Evolutionary conservation across 2,329 filamentous ascomycete genomes (phyloP).

Genomic region (Fusarium circinatum): DNA sequence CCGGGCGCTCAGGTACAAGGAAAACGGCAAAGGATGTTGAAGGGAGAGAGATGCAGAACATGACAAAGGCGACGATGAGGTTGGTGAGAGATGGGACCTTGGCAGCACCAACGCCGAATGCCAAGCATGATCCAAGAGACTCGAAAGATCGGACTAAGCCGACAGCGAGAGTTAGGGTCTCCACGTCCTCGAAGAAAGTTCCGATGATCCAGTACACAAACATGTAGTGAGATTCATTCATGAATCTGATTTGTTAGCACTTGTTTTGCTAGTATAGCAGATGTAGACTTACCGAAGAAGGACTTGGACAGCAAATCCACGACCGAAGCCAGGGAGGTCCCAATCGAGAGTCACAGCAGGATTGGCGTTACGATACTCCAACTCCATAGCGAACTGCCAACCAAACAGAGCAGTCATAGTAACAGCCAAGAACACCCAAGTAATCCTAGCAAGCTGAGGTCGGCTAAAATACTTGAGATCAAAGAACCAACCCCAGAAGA

Average conservation of each 20-base stretch:
- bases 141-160: constrained; percentile 61
- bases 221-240: constrained; percentile 63
- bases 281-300: constrained; percentile 52
- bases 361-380: constrained; percentile 53
- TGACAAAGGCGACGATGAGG: constrained; percentile 58
- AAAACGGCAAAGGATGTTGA: constrained; percentile 50
- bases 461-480: constrained; percentile 56
- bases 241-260: constrained; percentile 47
- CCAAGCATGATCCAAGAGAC: constrained; percentile 57
- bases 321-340: constrained; percentile 55
- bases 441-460: constrained; percentile 54
- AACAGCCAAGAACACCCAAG: constrained; percentile 54
- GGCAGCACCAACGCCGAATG: constrained; percentile 59
- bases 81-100: constrained; percentile 59
- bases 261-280: neutral
- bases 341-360: constrained; percentile 57
- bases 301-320: constrained; percentile 60
- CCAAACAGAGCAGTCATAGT: constrained; percentile 56
- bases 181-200: constrained; percentile 61
- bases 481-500: constrained; percentile 62
- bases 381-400: constrained; percentile 61
- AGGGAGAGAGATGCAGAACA: constrained; percentile 57
- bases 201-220: constrained; percentile 64
- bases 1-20: constrained; percentile 49
- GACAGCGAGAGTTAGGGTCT: constrained; percentile 61